Evolutionary conservation across 805 yeast genomes (phyloP), one percentile per base, ranked within the genome.

Genomic region (Ogataea pignaliae): DNA sequence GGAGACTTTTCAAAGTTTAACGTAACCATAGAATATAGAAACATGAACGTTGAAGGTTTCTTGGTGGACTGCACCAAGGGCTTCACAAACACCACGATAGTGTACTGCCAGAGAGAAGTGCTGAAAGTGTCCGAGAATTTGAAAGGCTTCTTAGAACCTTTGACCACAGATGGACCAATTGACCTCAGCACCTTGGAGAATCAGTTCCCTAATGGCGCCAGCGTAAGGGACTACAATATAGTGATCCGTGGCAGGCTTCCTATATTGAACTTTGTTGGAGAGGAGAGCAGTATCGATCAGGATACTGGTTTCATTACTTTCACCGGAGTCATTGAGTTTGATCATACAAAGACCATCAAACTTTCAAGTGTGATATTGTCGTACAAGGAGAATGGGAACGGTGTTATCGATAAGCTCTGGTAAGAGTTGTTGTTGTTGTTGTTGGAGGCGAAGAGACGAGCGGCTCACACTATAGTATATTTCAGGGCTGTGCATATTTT

Each of bases 331-430:
- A 56, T 66, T 11, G 68, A 65, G 39, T 63, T 65, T 29, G 70
- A 66, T 47, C 71, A 65, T 41, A 63, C 66, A 8, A 60, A 62
- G 45, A 57, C 61, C 8, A 54, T 66, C 31, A 60, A 61, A 39
- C 53, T 66, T 10, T 53, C 51, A 4, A 47, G 51, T 18, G 60
- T 61, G 16, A 36, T 56, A 5, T 42, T 66, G 35, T 51, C 56
- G 8, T 64, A 53, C 34, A 57, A 36, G 21, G 61, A 57, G 29
- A 48, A 59, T 29, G 62, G 63, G 10, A 49, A 45, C 14, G 57
- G 56, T 3, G 51, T 50, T 11, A 53, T 65, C 10, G 61, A 60
- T 39, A 55, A 53, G 40, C 55, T 65, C 12, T 59, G 66, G 64
- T 63, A 41, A 49, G 6, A 10, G 9, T 15, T 17, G 10, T 12